A percentile compares a stretch with the other conserved stretches of the same genome.
Evolutionary conservation across 495 filamentous ascomycete genomes (phyloP).

Genomic region (Melanomma pulvis-pyrius): DNA sequence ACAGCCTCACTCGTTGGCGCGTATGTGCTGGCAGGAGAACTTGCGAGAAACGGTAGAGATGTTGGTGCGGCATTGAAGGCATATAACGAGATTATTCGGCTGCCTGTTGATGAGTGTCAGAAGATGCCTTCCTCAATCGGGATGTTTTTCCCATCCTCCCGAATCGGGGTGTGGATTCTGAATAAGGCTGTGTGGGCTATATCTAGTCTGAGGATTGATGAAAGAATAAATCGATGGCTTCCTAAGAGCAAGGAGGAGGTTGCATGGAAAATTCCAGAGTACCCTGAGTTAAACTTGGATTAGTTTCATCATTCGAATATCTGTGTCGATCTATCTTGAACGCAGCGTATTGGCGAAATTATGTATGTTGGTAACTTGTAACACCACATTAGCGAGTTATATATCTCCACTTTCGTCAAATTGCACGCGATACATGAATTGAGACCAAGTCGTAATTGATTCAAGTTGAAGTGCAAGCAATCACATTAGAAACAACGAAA

Average conservation of each 20-base stretch:
- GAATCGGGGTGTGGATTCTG: constrained; percentile 1
- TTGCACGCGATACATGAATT: too few relatives aligned
- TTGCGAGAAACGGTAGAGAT: constrained; percentile 23
- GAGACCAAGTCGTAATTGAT: too few relatives aligned
- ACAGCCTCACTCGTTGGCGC: constrained; percentile 38
- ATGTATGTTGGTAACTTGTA: too few relatives aligned
- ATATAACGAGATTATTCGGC: constrained; percentile 1
- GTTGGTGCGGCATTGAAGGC: constrained; percentile 6
- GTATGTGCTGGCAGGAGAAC: constrained; percentile 44
- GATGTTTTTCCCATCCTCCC: background rate
- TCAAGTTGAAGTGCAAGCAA: too few relatives aligned
- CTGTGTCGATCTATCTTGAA: too few relatives aligned
- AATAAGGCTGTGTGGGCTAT: background rate
- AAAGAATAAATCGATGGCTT: background rate
- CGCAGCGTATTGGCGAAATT: too few relatives aligned
- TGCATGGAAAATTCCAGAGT: constrained; percentile 11
- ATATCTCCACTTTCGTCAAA: too few relatives aligned
- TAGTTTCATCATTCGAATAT: too few relatives aligned
- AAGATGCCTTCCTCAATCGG: background rate
- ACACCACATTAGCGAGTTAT: too few relatives aligned
- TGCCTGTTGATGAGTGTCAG: background rate
- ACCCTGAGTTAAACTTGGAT: constrained; percentile 12
- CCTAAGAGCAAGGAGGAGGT: background rate
- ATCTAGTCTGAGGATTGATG: background rate
- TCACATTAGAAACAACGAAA: too few relatives aligned